Evolutionary conservation across 441 rosid species (phyloP).

Genomic region (Metrosideros polymorpha): DNA sequence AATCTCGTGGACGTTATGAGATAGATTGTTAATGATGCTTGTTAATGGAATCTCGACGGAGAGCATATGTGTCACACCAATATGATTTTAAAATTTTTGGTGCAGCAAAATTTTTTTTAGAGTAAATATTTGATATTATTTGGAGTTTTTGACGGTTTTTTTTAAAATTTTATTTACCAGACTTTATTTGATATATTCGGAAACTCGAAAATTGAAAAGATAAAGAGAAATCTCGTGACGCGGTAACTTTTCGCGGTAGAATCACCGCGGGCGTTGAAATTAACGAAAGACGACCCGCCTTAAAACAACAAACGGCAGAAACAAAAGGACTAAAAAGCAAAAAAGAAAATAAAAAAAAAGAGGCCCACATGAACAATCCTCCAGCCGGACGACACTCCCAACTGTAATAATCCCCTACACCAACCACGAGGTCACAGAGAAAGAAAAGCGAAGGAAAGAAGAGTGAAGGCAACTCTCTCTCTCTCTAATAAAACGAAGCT

Average conservation of each 20-base stretch:
- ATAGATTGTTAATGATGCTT: no score
- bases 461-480: neutral
- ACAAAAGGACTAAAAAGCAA: neutral
- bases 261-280: neutral
- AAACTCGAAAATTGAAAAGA: neutral
- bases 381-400: neutral
- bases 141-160: no score
- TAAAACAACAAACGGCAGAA: neutral
- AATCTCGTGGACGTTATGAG: no score
- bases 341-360: neutral
- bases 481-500: neutral
- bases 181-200: neutral
- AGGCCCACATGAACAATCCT: neutral
- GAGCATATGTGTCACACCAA: no score
- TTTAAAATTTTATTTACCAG: no score
- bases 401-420: neutral
- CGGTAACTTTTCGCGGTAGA: neutral
- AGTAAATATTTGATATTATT: no score
- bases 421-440: neutral
- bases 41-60: no score
- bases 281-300: neutral
- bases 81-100: no score
- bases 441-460: neutral
- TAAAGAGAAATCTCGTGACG: neutral
- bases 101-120: no score